Conservation (phyloP, 2,329 filamentous ascomycete genomes). For the Aspergillus neoniger region DNA sequence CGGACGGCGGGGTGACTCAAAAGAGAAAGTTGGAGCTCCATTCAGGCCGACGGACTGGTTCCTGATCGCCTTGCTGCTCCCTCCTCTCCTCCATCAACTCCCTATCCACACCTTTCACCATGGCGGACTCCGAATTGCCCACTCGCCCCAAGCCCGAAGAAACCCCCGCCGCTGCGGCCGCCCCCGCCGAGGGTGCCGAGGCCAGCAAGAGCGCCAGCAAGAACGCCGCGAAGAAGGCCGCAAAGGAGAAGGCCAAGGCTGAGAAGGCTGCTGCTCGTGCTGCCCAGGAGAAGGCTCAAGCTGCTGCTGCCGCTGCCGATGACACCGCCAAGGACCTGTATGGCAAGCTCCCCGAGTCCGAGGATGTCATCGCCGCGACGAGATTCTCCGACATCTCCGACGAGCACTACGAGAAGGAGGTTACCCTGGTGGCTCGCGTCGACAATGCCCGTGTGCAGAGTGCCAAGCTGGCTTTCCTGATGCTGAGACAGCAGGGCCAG, state of each 20-base stretch:
- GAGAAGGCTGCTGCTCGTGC: constrained; percentile 70
- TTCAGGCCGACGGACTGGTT: constrained; percentile 5
- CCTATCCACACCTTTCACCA: constrained; percentile 20
- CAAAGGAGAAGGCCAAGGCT: constrained; percentile 87
- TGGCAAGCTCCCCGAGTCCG: constrained; percentile 65
- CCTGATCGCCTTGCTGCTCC: constrained; percentile 4
- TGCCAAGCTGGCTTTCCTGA: constrained; percentile 88
- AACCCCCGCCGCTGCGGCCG: constrained; percentile 28
- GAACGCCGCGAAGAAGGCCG: constrained; percentile 81
- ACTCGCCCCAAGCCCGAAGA: constrained; percentile 44
- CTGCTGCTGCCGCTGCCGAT: constrained; percentile 65
- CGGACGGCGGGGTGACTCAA: constrained; percentile 36
- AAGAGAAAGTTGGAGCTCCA: constrained; percentile 14
- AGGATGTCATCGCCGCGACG: constrained; percentile 62
- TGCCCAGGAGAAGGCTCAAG: constrained; percentile 72
- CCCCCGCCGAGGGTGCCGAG: constrained; percentile 39
- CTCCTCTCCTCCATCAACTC: not conserved
- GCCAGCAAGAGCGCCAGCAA: constrained; percentile 58
- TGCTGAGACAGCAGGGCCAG: constrained; percentile 76
- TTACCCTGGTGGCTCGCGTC: constrained; percentile 77
- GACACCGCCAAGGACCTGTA: constrained; percentile 71
- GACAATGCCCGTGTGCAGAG: constrained; percentile 87
- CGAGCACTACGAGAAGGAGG: constrained; percentile 65
- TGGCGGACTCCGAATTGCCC: constrained; percentile 45
- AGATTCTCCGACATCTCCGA: constrained; percentile 59